Base-by-base conservation (phyloP, 495 filamentous ascomycete species). In the Beverwykella pulmonaria region DNA sequence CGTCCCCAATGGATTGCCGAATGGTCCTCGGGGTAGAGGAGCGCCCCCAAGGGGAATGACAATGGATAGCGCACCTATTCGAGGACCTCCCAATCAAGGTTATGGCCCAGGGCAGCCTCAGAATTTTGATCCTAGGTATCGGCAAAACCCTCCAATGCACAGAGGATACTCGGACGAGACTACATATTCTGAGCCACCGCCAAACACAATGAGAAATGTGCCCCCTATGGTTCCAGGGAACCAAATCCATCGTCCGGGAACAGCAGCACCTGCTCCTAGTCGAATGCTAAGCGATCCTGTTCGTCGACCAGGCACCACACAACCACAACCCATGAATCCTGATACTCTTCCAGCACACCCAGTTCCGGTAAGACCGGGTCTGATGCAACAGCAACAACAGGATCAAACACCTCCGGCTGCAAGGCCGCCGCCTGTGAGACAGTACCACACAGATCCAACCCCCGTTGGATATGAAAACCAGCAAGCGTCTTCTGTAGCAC, bases 321-420 rank as follows among this genome's bases (percentile, higher is more conserved):
- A 79, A 77, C 67, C 63, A 61, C 81, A 69, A 41, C 67, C 26
- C 17, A 53, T 74, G 20, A 79, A 84, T 56, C 81, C 83, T 1
- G 88, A 92, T 74, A 79, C 79, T n/a, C 80, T 95, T 2, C 87
- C 92, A 17, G 82, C 85, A 30, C 94, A 97, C 73, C 92, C 93
- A 10, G 79, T 82, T 5, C 94, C 94, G 12, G 85, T 95, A 53
- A 85, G 93, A 20, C 86, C 90, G 2, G 94, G 93, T 15, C 81
- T 89, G 53, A 85, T 89, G 75, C 53, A 67, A 29, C 63, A 68
- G 25, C 39, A 63, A 30, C 32, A 65, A 5, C 47, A 65, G 53
- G 4, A 27, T 19, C 15, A 49, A 29, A 12, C 59, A 8, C 46
- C 60, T 61, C 61, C 74, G 27, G 71, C 71, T 63, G 23, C 60